Base-by-base conservation (phyloP, 345 rosid genomes). In the Lepidium aucheri region DNA sequence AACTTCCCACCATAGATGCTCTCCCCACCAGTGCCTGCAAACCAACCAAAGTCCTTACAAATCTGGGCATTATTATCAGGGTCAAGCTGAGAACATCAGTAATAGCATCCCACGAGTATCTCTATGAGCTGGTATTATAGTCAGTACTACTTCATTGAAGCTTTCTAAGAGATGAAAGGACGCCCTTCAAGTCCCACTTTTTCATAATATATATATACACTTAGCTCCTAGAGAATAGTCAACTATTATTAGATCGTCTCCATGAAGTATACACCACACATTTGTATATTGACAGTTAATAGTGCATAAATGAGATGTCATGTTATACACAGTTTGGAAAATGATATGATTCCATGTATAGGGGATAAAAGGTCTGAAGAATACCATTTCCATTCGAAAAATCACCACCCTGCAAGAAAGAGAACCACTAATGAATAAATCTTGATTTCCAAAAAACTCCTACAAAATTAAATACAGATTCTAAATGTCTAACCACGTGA, bases 11-110 rank as follows among this genome's bases (percentile, higher is more conserved):
- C 99, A 46, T 85, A 95, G 67, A 91, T 89, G 69, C 98, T 89
- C 81, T 95, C 98, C 67, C 99, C 99, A 59, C 99, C 99, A 60
- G 99, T 89, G 85, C 97, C 99, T 95, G 91, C 88, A 87, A 83
- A 83, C 79, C 84, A 94, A 83, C 74, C 54, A 82, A 81, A 79
- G 60, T 78, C 82, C 80, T 84, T 79, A 79, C 76, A 78, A 64
- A 63, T 87, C 81, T 65, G 75, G 81, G 78, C 78, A 74, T 76
- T 69, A 60, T 56, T 70, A 74, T 72, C 63, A 65, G 80, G 72
- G 79, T 72, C 75, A 77, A 78, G 74, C 67, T 73, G 55, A 70
- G 72, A 50, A 36, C 39, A 57, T 30, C 9, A 34, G 67, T 33
- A 18, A 22, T 32, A 41, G 34, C 50, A 42, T 14, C 47, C 52